Percentiles rank a stretch among this genome's conserved stretches.
Evolutionary conservation across 1,139 yeast genomes (phyloP).

Genomic region (Lodderomyces jiufengensis): DNA sequence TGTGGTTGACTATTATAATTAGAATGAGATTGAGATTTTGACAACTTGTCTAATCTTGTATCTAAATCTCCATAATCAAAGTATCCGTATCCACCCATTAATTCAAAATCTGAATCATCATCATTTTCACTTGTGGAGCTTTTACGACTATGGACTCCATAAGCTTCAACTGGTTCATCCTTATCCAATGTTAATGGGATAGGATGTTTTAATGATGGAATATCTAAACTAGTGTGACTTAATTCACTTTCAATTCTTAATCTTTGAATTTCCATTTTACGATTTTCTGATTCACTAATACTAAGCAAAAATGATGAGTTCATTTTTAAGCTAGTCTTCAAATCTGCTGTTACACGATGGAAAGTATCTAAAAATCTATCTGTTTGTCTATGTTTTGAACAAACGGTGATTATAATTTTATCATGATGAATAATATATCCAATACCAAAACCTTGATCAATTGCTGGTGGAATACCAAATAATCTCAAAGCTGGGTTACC

Average conservation of each 20-base stretch:
- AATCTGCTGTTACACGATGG: conserved; percentile 54
- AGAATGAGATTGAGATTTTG: conserved; percentile 25
- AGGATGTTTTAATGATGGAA: conserved; percentile 36
- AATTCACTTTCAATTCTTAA: conserved; percentile 36
- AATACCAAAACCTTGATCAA: conserved; percentile 71
- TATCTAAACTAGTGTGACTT: conserved; percentile 25
- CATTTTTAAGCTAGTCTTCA: conserved; percentile 43
- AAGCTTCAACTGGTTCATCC: conserved; percentile 18
- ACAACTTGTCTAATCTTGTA: conserved; percentile 23
- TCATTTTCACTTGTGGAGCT: conserved; percentile 3
- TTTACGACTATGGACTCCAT: background rate
- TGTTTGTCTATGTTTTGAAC: conserved; percentile 74
- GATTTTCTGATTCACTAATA: conserved; percentile 32
- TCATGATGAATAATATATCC: conserved; percentile 73
- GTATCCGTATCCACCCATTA: conserved; percentile 71
- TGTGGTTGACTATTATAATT: conserved; percentile 26
- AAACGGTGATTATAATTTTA: conserved; percentile 53
- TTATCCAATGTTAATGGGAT: conserved; percentile 26
- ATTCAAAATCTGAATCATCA: conserved; percentile 22
- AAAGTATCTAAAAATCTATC: conserved; percentile 63
- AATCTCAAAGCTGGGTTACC: conserved; percentile 73
- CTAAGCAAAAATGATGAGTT: conserved; percentile 30
- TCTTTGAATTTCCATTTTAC: conserved; percentile 34
- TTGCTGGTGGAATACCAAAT: conserved; percentile 76
- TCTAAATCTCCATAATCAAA: conserved; percentile 65